Evolutionary conservation across 139 green algal species (phyloP).

Genomic region (Zygnema cylindricum): DNA sequence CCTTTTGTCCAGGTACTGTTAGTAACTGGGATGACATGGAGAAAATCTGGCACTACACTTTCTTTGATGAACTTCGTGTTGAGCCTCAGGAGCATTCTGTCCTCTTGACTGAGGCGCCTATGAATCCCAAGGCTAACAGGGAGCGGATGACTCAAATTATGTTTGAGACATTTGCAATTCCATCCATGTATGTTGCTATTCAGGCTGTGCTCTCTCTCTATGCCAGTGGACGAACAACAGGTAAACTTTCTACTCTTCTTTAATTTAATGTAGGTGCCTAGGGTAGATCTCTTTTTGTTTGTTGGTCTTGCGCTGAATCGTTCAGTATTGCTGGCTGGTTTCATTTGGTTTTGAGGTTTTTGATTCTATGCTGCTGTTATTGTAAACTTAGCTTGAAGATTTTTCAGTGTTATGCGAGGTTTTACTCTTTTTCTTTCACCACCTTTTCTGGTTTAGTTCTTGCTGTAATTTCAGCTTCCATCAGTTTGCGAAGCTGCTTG

Average conservation of each 20-base stretch:
- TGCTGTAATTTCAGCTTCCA: too few relatives aligned
- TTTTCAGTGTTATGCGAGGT: too few relatives aligned
- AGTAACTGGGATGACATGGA: constrained; percentile 99
- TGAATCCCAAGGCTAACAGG: constrained; percentile 97
- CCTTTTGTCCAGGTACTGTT: constrained; percentile 79
- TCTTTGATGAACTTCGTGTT: constrained; percentile 99
- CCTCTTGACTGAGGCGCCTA: constrained; percentile 95
- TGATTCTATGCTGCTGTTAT: too few relatives aligned
- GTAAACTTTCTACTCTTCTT: constrained; percentile 46
- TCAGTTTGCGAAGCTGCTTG: too few relatives aligned
- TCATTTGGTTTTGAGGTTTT: too few relatives aligned
- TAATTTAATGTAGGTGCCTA: constrained; percentile 7
- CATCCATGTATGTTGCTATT: constrained; percentile 95
- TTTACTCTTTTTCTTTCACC: too few relatives aligned
- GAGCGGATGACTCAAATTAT: constrained; percentile 98
- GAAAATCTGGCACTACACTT: constrained; percentile 99
- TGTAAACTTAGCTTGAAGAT: too few relatives aligned
- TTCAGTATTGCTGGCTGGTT: too few relatives aligned
- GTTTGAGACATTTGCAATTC: constrained; percentile 98
- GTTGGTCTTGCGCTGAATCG: not conserved
- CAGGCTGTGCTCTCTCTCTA: constrained; percentile 99
- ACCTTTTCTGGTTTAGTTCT: too few relatives aligned
- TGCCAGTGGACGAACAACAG: constrained; percentile 93
- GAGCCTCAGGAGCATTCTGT: constrained; percentile 98
- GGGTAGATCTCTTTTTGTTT: not conserved